Base-by-base conservation (phyloP, 2,329 filamentous ascomycete genomes). In the Diaporthe longicolla region DNA sequence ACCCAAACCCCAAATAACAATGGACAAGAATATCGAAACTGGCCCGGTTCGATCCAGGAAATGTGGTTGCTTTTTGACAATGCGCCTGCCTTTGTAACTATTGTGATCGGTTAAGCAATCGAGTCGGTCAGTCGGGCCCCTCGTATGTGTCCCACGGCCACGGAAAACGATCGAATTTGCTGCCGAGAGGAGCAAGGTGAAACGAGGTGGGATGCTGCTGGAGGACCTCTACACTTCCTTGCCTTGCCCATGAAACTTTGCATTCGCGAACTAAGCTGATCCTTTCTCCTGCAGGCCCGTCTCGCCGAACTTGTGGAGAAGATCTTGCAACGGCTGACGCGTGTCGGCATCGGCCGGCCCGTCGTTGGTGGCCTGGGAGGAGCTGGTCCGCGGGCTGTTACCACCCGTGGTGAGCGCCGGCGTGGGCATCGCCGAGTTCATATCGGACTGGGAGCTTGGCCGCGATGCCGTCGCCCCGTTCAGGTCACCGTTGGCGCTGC, bases 351-450 rank as follows among this genome's bases (percentile, higher is more conserved):
- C 86, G 19, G 84, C 81, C 66, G 89, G 88, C 79, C 90, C 91
- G 50, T 87, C 86, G 76, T 87, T 90, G 3, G 90, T 89, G 81
- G 91, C 94, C 6, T 91, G 89, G 3, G 92, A 86, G 74, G 89
- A 91, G 80, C 86, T 91, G 80, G 90, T 93, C 78, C 91, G 90
- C 1, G 92, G 92, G 76, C 91, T 93, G 79, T 93, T 93, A 52
- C 90, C 89, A 78, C 92, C 92, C 77, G 89, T 92, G 2, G 92
- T 93, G 71, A 94, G 87, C 29, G 88, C 87, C 1, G 93, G 93
- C 0, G 92, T 93, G 11, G 91, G 89, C 0, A 89, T 88, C 13
- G 87, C 85, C 70, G 91, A 88, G 83, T 84, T 82, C 79, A 84
- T 82, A 77, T 89, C 83, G 73, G 86, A 83, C 75, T 86, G 82